A percentile compares a stretch with the other conserved stretches of the same genome.
These are phyloP conservation scores for Canavalia ensiformis DNA, from an alignment of 306 rosid species.

Conservation along the genomic window DNA sequence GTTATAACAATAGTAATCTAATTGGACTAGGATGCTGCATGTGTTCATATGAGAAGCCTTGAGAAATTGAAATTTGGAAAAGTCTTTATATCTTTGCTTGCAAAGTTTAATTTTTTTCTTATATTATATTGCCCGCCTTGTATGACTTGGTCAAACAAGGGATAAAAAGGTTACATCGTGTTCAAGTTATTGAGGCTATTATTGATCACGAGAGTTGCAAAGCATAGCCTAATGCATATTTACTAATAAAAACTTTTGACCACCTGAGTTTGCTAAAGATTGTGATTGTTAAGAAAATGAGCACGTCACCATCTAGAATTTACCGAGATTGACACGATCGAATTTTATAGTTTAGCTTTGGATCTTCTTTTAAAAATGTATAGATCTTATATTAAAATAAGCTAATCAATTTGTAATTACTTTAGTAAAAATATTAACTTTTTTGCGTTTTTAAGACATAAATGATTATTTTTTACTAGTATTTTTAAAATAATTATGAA, in stretches of 20 bases:
- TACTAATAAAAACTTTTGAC: constrained; percentile 25
- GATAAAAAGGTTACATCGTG: background rate
- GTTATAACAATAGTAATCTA: background rate
- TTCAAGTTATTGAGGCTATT: constrained; percentile 27
- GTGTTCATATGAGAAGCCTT: background rate
- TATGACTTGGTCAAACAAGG: constrained; percentile 42
- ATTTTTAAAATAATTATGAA: background rate
- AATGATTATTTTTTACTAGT: background rate
- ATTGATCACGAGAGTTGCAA: constrained; percentile 39
- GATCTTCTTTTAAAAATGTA: background rate
- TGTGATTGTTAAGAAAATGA: constrained; percentile 5
- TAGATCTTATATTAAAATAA: background rate
- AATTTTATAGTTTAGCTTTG: background rate
- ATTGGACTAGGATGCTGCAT: background rate
- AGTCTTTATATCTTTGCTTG: constrained; percentile 3
- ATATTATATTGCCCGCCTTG: background rate
- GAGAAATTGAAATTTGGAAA: background rate
- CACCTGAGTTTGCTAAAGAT: background rate
- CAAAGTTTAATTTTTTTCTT: constrained; percentile 25
- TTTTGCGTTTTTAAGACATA: background rate
- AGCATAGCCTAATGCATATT: background rate
- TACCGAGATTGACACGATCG: background rate
- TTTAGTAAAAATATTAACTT: background rate
- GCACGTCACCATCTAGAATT: constrained; percentile 4
- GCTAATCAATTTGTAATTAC: background rate